Evolutionary conservation across 2,329 filamentous ascomycete species (phyloP), one percentile per base, ranked within the genome.

Genomic region (Endoconidiophora polonica): DNA sequence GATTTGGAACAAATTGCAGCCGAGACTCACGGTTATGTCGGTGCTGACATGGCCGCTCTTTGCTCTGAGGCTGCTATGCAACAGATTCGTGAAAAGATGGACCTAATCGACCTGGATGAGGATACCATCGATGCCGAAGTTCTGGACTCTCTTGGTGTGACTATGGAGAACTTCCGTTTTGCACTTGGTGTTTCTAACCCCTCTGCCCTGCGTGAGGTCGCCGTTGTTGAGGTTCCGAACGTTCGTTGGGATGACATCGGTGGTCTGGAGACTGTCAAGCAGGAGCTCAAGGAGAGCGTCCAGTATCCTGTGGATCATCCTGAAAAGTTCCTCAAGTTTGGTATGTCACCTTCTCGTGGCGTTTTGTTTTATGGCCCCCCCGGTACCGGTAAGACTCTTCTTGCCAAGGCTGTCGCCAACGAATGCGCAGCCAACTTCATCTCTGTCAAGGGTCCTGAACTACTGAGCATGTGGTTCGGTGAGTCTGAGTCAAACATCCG

Each of bases 41-140:
- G 91, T 73, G 96, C 91, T 29, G 91, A 98, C 81, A 74, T 98
- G 66, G 91, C 91, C 53, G 94, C 91, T 26, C 86, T 98, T 54
- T 98, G 91, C 72, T 98, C 91, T 5, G 91, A 98, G 70, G 91
- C 91, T 63, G 91, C 91, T 56, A 98, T 98, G 91, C 91, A 98
- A 68, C 91, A 98, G 71, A 98, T 98, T 68, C 90, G 91, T 71
- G 91, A 98, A 71, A 98, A 98, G 83, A 98, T 98, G 91, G 91
- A 98, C 64, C 78, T 98, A 56, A 98, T 98, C 58, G 91, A 98
- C 68, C 77, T 98, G 33, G 91, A 98, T 57, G 91, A 98, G 71
- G 91, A 98, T 63, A 98, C 91, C 55, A 98, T 98, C 56, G 91
- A 98, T 60, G 91, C 91, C 26, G 91, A 98, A 71, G 91, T 98